Evolutionary conservation across 1,284 basidiomycete genomes (phyloP).

Genomic region (Moesziomyces aphidis): DNA sequence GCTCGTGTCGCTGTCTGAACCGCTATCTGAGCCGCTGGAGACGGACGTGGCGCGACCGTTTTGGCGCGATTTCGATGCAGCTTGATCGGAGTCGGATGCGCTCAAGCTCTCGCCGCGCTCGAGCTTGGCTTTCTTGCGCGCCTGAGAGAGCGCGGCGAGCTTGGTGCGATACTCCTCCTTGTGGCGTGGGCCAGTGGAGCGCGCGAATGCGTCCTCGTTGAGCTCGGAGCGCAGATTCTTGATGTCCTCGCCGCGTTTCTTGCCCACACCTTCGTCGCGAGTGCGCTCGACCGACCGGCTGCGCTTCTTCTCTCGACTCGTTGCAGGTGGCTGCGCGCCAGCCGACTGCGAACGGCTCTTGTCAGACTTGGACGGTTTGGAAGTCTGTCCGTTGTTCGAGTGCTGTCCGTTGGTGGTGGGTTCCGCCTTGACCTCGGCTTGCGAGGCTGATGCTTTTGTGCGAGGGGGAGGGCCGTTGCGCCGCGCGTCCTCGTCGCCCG

Average conservation of each 20-base stretch:
- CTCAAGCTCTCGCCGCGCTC: slow-evolving; percentile 18
- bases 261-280: slow-evolving; percentile 2
- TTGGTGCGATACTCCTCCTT: slow-evolving; percentile 39
- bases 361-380: no score
- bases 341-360: not conserved
- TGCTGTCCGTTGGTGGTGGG: no score
- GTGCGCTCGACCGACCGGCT: slow-evolving; percentile 3
- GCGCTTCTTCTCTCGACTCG: slow-evolving; percentile 3
- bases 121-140: slow-evolving; percentile 24
- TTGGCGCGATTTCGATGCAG: not conserved
- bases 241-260: slow-evolving; percentile 22
- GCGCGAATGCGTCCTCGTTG: slow-evolving; percentile 50
- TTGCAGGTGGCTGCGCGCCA: no score
- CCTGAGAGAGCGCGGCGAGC: slow-evolving; percentile 28
- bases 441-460: not conserved
- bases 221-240: slow-evolving; percentile 43
- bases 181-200: slow-evolving; percentile 33
- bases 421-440: slow-evolving; percentile 6
- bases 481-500: slow-evolving; percentile 16
- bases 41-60: slow-evolving; percentile 1
- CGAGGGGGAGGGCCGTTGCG: slow-evolving; percentile 5
- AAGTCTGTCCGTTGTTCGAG: no score
- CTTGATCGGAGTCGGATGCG: slow-evolving; percentile 5
- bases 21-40: slow-evolving; percentile 8
- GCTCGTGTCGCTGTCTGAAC: slow-evolving; percentile 5